Percentiles rank a stretch among this genome's conserved stretches.
These are phyloP conservation scores for Vararia minispora DNA, from an alignment of 768 basidiomycete genomes.

Conservation along the genomic window DNA sequence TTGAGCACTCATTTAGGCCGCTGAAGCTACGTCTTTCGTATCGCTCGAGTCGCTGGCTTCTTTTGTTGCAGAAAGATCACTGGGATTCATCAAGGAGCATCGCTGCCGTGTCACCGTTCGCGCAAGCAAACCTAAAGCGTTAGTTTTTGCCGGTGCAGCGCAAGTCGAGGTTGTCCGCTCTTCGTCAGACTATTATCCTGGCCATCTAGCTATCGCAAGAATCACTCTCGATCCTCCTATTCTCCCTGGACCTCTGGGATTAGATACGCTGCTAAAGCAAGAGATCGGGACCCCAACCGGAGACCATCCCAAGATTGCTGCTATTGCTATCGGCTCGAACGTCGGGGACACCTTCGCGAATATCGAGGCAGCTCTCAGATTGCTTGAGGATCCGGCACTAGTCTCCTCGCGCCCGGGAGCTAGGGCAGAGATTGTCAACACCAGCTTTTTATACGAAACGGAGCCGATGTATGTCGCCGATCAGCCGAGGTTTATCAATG, in stretches of 20 bases:
- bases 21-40: conserved; percentile 36
- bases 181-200: conserved; percentile 22
- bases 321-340: conserved; percentile 84
- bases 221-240: neutral
- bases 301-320: conserved; percentile 30
- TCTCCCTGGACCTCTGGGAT: neutral
- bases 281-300: neutral
- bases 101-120: conserved; percentile 33
- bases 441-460: conserved; percentile 89
- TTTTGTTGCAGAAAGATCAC: conserved; percentile 35
- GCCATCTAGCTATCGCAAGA: neutral
- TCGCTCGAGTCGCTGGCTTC: conserved; percentile 68
- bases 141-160: conserved; percentile 55
- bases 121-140: conserved; percentile 62
- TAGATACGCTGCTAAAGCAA: no score
- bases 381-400: conserved; percentile 44
- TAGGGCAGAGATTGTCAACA: conserved; percentile 42
- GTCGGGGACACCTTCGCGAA: conserved; percentile 79
- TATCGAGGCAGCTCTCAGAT: conserved; percentile 64
- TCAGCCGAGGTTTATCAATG: conserved; percentile 83
- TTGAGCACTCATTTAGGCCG: conserved; percentile 26
- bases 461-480: conserved; percentile 93
- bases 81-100: conserved; percentile 20
- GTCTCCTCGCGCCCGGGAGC: conserved; percentile 18
- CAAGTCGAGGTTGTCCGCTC: conserved; percentile 49